phyloP scores from a whole-genome alignment of 225 moss, liverwort and hornwort species.

The Rhytidiadelphus loreus region DNA sequence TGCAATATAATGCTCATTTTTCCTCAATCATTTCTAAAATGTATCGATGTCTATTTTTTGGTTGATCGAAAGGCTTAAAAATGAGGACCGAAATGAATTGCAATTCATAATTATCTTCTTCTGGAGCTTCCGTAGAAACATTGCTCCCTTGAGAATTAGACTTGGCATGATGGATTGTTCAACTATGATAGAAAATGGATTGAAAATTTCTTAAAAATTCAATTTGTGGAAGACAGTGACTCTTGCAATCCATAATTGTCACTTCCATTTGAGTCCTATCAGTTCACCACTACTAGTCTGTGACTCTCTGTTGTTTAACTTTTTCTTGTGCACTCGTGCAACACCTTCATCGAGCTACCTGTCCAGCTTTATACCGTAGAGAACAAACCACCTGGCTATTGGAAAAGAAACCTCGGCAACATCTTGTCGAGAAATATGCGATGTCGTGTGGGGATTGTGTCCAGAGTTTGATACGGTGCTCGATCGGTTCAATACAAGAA shows the following conservation, averaged over 20 bases:
- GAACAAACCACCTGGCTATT: no score
- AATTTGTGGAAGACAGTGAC: neutral
- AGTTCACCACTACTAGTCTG: neutral
- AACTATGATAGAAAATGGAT: fast-evolving
- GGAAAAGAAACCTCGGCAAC: no score
- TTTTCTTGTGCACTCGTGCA: no score
- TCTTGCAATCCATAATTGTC: neutral
- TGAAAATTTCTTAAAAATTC: neutral
- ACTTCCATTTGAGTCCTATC: neutral
- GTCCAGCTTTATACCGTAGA: no score
- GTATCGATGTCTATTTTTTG: neutral
- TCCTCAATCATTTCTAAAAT: neutral
- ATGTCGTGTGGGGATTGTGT: no score
- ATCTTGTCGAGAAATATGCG: no score
- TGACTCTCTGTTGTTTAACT: no score
- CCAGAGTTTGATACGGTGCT: no score
- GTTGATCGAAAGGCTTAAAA: neutral
- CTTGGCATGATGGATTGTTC: neutral
- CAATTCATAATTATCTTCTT: neutral
- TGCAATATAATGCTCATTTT: neutral
- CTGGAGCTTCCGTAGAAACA: neutral
- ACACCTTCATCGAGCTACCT: no score
- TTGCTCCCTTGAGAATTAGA: neutral
- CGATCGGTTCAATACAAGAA: no score
- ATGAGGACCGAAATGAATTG: neutral